Conservation (phyloP, 257 asterid genomes). For the Solanum bukasovii region DNA sequence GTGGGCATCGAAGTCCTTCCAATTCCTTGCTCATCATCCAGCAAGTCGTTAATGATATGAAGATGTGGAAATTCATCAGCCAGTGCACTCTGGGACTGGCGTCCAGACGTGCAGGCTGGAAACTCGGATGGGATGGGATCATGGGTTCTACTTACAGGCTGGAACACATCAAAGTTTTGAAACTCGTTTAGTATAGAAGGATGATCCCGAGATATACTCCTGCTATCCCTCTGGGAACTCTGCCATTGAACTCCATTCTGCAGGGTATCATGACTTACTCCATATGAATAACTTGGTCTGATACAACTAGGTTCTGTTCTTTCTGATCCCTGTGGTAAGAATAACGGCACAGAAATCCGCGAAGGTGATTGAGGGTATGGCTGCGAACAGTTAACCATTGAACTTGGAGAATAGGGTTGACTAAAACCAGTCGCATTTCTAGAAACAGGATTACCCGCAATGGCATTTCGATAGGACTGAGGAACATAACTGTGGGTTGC, state of each 20-base stretch:
- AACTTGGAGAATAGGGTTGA: conserved; percentile 36
- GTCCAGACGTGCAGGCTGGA: conserved; percentile 54
- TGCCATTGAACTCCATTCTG: conserved; percentile 46
- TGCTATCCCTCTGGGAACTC: conserved; percentile 41
- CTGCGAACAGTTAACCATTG: conserved; percentile 30
- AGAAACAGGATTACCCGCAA: conserved; percentile 43
- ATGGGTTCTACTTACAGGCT: conserved; percentile 34
- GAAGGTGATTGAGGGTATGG: conserved; percentile 40
- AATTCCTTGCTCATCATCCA: conserved; percentile 61
- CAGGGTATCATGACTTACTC: conserved; percentile 32
- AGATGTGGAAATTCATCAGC: conserved; percentile 51
- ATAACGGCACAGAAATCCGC: conserved; percentile 28
- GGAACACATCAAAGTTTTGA: conserved; percentile 30
- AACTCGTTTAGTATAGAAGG: conserved; percentile 22
- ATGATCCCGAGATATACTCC: conserved; percentile 22
- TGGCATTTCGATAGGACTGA: conserved; percentile 82
- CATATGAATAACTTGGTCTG: conserved; percentile 45
- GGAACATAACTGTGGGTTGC: conserved; percentile 45
- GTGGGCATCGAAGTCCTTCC: conserved; percentile 24
- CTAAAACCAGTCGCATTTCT: conserved; percentile 34
- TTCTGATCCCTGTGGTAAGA: conserved; percentile 36
- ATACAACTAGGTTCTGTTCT: conserved; percentile 32
- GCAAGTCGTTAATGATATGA: conserved; percentile 75
- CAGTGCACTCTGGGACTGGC: conserved; percentile 23
- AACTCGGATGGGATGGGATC: conserved; percentile 42